A percentile compares a stretch with the other conserved stretches of the same genome.
These are phyloP conservation scores for Aureobasidium sp. DNA, from an alignment of 2,329 filamentous ascomycete genomes.

Conservation along the genomic window DNA sequence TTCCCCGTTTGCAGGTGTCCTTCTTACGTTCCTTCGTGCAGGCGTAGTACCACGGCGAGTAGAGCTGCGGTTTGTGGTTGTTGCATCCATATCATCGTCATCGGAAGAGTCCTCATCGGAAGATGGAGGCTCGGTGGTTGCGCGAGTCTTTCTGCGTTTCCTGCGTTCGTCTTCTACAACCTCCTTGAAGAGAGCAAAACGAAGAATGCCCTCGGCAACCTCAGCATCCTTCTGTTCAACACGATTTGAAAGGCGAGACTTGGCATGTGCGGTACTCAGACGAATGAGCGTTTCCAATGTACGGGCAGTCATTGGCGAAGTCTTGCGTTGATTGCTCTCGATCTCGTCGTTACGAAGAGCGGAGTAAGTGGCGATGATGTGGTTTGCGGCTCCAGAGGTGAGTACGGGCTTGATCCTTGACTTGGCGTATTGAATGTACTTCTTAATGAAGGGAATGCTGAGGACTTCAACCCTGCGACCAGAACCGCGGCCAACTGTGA, in stretches of 20 bases:
- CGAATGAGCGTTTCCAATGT: slow-evolving; percentile 97
- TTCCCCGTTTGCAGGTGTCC: slow-evolving; percentile 17
- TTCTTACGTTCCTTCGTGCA: neutral
- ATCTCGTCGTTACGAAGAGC: slow-evolving; percentile 92
- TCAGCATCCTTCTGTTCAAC: slow-evolving; percentile 86
- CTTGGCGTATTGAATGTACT: slow-evolving; percentile 98
- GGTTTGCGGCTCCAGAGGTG: slow-evolving; percentile 83
- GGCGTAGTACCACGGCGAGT: slow-evolving; percentile 19
- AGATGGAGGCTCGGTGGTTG: slow-evolving; percentile 45
- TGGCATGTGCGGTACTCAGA: slow-evolving; percentile 91
- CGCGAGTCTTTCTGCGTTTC: slow-evolving; percentile 71
- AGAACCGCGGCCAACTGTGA: slow-evolving; percentile 64
- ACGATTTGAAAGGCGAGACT: slow-evolving; percentile 75
- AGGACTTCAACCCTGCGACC: slow-evolving; percentile 77
- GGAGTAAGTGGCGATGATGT: slow-evolving; percentile 86
- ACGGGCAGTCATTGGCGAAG: slow-evolving; percentile 91
- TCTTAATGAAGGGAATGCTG: slow-evolving; percentile 97
- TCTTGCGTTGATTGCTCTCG: slow-evolving; percentile 86
- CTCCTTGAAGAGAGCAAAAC: slow-evolving; percentile 97
- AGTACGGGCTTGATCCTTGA: slow-evolving; percentile 80
- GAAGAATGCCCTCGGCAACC: slow-evolving; percentile 78
- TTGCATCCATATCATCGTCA: slow-evolving; percentile 52
- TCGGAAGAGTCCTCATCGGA: slow-evolving; percentile 49
- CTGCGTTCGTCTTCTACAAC: slow-evolving; percentile 69
- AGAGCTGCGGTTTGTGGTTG: slow-evolving; percentile 28